These are phyloP conservation scores for Teratosphaeria pseudoeucalypti DNA, from an alignment of 2,329 filamentous ascomycete species.

Conservation along the genomic window DNA sequence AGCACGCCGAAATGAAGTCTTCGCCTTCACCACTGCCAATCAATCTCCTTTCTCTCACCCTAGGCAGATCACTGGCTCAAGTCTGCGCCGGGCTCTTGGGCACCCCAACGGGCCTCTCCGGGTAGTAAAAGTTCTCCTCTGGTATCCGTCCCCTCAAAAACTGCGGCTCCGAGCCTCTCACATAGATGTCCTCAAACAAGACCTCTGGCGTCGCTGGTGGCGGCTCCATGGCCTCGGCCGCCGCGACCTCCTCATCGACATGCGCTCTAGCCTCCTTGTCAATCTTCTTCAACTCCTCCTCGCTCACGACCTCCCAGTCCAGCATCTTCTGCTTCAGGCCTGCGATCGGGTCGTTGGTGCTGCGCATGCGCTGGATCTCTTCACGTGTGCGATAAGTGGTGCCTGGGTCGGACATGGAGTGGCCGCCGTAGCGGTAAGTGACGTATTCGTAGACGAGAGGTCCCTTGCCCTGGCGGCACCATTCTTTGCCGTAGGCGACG, in stretches of 20 bases:
- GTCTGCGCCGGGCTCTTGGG: constrained; percentile 22
- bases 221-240: constrained; percentile 75
- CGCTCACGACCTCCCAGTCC: constrained; percentile 82
- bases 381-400: constrained; percentile 97
- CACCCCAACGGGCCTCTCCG: constrained; percentile 16
- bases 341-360: constrained; percentile 95
- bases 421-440: constrained; percentile 97
- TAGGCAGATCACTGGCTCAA: background rate
- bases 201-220: constrained; percentile 74
- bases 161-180: constrained; percentile 72
- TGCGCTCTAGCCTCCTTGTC: constrained; percentile 84
- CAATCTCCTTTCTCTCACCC: background rate
- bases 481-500: constrained; percentile 87
- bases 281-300: constrained; percentile 91
- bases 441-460: constrained; percentile 97
- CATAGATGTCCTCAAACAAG: constrained; percentile 94
- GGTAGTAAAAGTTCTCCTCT: constrained; percentile 84
- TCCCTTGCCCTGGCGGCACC: constrained; percentile 70
- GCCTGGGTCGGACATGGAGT: constrained; percentile 99
- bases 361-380: constrained; percentile 99
- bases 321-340: constrained; percentile 96
- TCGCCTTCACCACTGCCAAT: background rate
- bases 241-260: constrained; percentile 82
- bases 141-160: constrained; percentile 79
- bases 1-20: background rate